Evolutionary conservation across 495 filamentous ascomycete genomes (phyloP).

Genomic region (Hypoxylon crocopeplum): DNA sequence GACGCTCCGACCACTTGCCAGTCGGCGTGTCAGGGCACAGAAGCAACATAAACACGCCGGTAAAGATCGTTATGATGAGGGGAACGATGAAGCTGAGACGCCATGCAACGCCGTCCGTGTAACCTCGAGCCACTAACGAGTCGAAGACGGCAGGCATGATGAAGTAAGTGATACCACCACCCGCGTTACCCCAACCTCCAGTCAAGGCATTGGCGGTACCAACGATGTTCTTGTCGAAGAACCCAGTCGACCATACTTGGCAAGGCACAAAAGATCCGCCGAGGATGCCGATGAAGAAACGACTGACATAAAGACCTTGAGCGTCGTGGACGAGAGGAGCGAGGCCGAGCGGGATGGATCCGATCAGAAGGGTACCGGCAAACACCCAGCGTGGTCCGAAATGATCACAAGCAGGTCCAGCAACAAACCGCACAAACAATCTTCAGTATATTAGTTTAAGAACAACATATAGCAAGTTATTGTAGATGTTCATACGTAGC

Average conservation of each 20-base stretch:
- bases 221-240: conserved; percentile 95
- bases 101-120: conserved; percentile 76
- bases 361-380: conserved; percentile 73
- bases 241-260: conserved; percentile 94
- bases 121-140: conserved; percentile 69
- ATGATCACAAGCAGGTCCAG: conserved; percentile 84
- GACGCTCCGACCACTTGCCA: conserved; percentile 81
- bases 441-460: conserved; percentile 46
- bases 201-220: conserved; percentile 89
- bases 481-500: conserved; percentile 71
- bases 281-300: conserved; percentile 94
- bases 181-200: conserved; percentile 87
- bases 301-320: conserved; percentile 73
- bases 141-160: conserved; percentile 94
- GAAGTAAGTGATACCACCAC: conserved; percentile 88
- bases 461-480: background rate
- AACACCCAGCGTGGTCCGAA: conserved; percentile 86
- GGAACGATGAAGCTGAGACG: conserved; percentile 84
- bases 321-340: conserved; percentile 77
- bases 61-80: conserved; percentile 72
- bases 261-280: conserved; percentile 93
- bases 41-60: conserved; percentile 72
- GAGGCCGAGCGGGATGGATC: conserved; percentile 82
- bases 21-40: conserved; percentile 85
- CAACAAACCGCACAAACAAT: conserved; percentile 78